phyloP scores from a whole-genome alignment of 805 yeast genomes.

The Nakazawaea ernobii region DNA sequence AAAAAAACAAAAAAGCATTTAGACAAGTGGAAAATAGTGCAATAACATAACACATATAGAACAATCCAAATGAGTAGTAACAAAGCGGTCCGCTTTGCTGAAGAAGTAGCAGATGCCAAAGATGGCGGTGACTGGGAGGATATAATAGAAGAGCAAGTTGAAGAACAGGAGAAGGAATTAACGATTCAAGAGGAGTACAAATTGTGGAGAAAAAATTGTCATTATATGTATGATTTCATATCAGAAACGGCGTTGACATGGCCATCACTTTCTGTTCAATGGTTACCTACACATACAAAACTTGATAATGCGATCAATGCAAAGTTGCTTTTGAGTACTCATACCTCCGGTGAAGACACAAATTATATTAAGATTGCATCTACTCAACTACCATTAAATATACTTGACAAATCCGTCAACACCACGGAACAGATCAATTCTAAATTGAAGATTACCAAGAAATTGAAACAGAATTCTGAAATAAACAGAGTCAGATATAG shows the following conservation, averaged over 20 bases:
- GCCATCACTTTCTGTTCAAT: conserved; percentile 78
- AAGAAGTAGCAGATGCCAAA: background rate
- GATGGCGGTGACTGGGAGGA: conserved; percentile 4
- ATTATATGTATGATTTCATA: conserved; percentile 77
- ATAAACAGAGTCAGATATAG: conserved; percentile 67
- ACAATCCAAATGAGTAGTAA: background rate
- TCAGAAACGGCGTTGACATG: conserved; percentile 74
- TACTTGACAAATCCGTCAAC: conserved; percentile 19
- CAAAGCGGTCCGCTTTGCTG: conserved; percentile 4
- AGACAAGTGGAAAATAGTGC: background rate
- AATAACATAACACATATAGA: background rate
- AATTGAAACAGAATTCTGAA: conserved; percentile 57
- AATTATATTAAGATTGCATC: conserved; percentile 63
- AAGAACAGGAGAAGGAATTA: conserved; percentile 27
- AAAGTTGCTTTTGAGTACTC: conserved; percentile 62
- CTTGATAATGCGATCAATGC: conserved; percentile 33
- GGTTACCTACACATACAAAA: conserved; percentile 48
- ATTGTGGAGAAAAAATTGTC: conserved; percentile 76
- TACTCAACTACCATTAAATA: conserved; percentile 49
- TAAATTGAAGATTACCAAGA: conserved; percentile 54
- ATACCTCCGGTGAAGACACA: conserved; percentile 63
- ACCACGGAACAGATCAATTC: conserved; percentile 35
- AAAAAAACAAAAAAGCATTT: background rate
- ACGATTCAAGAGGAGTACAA: conserved; percentile 63
- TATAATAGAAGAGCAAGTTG: conserved; percentile 5